Base-by-base conservation (phyloP, 2,329 filamentous ascomycete species). In the Neofusicoccum umdonicola region DNA sequence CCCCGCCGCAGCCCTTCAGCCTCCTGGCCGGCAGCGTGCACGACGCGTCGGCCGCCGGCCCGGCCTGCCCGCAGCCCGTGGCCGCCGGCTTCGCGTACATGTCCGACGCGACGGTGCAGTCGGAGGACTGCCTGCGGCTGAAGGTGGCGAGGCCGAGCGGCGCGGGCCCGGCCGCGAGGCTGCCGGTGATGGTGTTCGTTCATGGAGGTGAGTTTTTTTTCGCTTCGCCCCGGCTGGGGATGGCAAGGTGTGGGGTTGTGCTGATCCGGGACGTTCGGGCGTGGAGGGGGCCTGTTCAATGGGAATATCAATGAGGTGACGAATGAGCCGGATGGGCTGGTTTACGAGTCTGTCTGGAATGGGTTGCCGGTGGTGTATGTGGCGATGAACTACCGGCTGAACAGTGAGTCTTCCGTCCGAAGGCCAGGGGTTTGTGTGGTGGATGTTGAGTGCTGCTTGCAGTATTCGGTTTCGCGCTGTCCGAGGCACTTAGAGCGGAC, bases 181-280 rank as follows among this genome's bases (percentile, higher is more conserved):
- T 88, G 9, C 86, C 86, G 0, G 83, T 88, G 2, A 80, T 81
- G 45, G 79, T 87, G 2, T 90, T 86, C 85, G 85, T 90, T 19
- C 84, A 87, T 68, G 80, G 80, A 41, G 73, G 73, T 41, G 66
- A 83, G 1, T 51, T 37, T 44, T 31, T 17, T 27, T 39, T 22
- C 22, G 3, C 22, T 22, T 22, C 22, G 3, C 22, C 22, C 12
- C 19, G 15, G n/a, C 15, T 5, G 17, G 50, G 27, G 27, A 12
- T 9, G 19, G 13, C 3, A 4, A 9, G 42, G 42, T 3, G 22
- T n/a, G 2, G n/a, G 37, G 9, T 45, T 42, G 19, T 17, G 9
- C 7, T 58, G 22, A 31, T 17, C 3, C 27, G 27, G 27, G 27
- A 3, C n/a, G 27, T 34, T n/a, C 13, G 7, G 31, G 6, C 37